Evolutionary conservation across 176 grass and related monocot species (phyloP).

Genomic region (Zizania latifolia): DNA sequence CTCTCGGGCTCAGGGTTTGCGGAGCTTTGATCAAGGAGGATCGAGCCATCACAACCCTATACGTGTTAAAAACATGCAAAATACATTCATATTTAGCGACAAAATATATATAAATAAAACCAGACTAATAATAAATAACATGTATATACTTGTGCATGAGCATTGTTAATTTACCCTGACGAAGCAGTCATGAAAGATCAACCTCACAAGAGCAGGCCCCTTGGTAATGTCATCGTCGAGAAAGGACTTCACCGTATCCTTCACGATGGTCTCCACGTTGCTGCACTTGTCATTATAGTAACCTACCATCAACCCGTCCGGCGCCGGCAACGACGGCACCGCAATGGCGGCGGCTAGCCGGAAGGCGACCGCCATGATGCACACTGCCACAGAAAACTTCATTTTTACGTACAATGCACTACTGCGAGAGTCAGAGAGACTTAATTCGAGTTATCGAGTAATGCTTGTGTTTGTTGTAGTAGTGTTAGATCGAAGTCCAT

Average conservation of each 20-base stretch:
- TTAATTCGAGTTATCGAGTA: too few relatives aligned
- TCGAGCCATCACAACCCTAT: conserved; percentile 8
- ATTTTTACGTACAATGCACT: neutral
- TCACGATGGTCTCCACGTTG: neutral
- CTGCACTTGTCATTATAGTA: neutral
- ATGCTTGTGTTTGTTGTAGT: neutral
- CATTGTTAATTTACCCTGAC: conserved; percentile 38
- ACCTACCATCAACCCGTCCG: neutral
- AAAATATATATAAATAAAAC: too few relatives aligned
- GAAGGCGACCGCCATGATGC: neutral
- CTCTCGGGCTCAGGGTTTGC: neutral
- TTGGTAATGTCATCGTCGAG: neutral
- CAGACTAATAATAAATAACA: too few relatives aligned
- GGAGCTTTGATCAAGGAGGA: neutral
- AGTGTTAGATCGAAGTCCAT: neutral
- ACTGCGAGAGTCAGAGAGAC: neutral
- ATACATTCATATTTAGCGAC: too few relatives aligned
- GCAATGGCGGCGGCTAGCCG: neutral
- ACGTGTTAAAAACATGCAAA: neutral
- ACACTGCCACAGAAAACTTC: neutral
- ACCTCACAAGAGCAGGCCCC: neutral
- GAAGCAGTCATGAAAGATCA: conserved; percentile 66
- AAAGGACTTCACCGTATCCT: neutral
- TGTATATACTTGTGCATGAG: too few relatives aligned
- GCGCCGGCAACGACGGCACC: neutral